Evolutionary conservation across 345 rosid genomes (phyloP).

Genomic region (Chamaenerion angustifolium): DNA sequence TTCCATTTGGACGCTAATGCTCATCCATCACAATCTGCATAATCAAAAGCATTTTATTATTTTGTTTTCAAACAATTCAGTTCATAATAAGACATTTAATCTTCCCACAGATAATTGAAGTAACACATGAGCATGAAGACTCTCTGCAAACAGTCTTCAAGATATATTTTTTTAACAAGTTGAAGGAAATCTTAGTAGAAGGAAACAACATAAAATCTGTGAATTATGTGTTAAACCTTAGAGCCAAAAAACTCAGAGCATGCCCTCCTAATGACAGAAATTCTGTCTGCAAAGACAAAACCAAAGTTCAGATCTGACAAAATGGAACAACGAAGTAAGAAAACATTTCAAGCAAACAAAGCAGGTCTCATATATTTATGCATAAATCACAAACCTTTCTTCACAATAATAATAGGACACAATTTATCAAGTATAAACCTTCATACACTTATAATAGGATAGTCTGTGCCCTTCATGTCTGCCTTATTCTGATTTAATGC

Average conservation of each 20-base stretch:
- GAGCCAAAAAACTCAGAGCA: constrained; percentile 96
- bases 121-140: too few relatives aligned
- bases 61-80: neutral
- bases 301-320: neutral
- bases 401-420: too few relatives aligned
- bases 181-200: neutral
- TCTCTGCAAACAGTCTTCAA: too few relatives aligned
- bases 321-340: too few relatives aligned
- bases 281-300: constrained; percentile 80
- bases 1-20: constrained; percentile 82
- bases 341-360: constrained; percentile 4
- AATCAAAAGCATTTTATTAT: neutral
- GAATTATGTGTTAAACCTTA: constrained; percentile 39
- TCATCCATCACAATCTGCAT: constrained; percentile 90
- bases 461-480: too few relatives aligned
- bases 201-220: neutral
- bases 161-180: neutral
- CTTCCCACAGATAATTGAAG: neutral
- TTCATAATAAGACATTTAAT: neutral
- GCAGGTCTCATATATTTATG: neutral
- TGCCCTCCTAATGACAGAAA: constrained; percentile 93
- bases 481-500: too few relatives aligned
- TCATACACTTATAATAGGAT: too few relatives aligned
- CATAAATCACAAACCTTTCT: constrained; percentile 49
- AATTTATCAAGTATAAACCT: too few relatives aligned